These are phyloP conservation scores for Phoenix roebelenii DNA, from an alignment of 176 grass and related monocot genomes.

Conservation along the genomic window DNA sequence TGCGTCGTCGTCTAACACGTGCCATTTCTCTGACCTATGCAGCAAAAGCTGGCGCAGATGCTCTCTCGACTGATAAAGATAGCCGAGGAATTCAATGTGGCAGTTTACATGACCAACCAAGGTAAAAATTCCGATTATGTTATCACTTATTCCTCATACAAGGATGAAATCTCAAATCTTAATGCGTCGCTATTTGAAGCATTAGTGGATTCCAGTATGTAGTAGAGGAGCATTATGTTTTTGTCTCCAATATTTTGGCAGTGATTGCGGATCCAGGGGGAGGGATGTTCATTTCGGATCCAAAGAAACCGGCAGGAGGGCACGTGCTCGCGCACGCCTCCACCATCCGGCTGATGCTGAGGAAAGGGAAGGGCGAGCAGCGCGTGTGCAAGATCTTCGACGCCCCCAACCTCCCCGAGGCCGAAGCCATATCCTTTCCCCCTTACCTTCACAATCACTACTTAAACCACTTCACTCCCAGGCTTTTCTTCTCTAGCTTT, in stretches of 20 bases:
- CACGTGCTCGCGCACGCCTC: constrained; percentile 65
- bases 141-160: background rate
- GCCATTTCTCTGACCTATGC: background rate
- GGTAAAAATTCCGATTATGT: constrained; percentile 21
- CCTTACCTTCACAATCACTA: constrained; percentile 2
- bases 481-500: no score
- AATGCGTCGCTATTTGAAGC: no score
- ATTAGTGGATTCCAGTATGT: no score
- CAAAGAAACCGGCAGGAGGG: constrained; percentile 79
- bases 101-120: constrained; percentile 96
- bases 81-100: constrained; percentile 90
- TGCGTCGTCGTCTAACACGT: background rate
- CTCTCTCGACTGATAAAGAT: constrained; percentile 83
- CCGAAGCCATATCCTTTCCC: constrained; percentile 80
- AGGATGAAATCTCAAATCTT: no score
- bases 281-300: constrained; percentile 77
- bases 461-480: background rate
- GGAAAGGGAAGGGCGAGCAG: constrained; percentile 94
- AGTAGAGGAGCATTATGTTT: no score
- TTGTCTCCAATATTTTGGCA: constrained; percentile 12
- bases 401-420: constrained; percentile 82
- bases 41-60: constrained; percentile 97
- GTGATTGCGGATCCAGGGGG: constrained; percentile 82
- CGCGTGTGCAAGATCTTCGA: constrained; percentile 88
- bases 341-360: constrained; percentile 73